Conservation (phyloP, 2,329 filamentous ascomycete genomes). For the Anthostomella pinea region DNA sequence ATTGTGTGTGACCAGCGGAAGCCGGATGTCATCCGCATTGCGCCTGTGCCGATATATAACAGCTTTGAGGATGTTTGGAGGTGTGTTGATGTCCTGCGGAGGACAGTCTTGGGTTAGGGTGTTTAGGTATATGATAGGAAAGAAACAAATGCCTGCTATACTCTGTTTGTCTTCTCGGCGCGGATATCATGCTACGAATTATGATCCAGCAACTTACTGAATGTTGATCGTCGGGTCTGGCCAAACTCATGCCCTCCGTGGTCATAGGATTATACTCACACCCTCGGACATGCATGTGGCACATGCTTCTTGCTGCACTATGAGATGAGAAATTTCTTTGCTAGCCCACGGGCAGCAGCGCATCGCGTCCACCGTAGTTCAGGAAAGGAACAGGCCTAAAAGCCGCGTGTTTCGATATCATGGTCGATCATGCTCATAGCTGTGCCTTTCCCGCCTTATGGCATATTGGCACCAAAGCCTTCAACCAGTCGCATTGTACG, state of each 20-base stretch:
- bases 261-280: no score
- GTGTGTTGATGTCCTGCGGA: constrained; percentile 43
- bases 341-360: background rate
- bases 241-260: no score
- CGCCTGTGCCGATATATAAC: constrained; percentile 83
- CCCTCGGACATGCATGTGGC: no score
- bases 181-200: background rate
- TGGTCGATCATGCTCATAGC: background rate
- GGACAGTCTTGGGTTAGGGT: background rate
- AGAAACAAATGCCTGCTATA: background rate
- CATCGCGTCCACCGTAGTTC: background rate
- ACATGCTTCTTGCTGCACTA: no score
- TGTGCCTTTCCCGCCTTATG: no score
- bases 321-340: background rate
- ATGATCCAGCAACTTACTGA: no score
- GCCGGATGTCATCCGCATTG: constrained; percentile 80
- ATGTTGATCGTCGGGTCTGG: no score
- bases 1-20: constrained; percentile 81
- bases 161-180: background rate
- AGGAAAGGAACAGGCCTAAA: background rate
- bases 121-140: background rate
- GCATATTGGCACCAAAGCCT: no score
- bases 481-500: no score
- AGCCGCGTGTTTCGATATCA: background rate
- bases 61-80: constrained; percentile 67